A percentile compares a stretch with the other conserved stretches of the same genome.
phyloP scores from a whole-genome alignment of 345 rosid species.

The Dimocarpus longan region DNA sequence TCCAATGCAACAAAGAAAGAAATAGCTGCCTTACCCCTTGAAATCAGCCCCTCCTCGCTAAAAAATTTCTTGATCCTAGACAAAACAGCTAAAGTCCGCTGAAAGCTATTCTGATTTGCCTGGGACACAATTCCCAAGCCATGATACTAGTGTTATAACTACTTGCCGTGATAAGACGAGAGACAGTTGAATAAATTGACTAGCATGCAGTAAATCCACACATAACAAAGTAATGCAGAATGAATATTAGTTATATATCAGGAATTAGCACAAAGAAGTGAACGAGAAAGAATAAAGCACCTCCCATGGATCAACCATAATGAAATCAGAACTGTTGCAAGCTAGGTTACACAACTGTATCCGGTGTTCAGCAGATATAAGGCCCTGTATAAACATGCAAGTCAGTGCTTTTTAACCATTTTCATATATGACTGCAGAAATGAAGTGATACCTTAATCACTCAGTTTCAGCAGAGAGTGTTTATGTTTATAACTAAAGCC shows the following conservation, averaged over 20 bases:
- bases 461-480: background rate
- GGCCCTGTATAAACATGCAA: slow-evolving; percentile 52
- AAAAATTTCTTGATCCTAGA: slow-evolving; percentile 60
- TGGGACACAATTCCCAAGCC: slow-evolving; percentile 30
- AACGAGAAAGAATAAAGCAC: slow-evolving; percentile 32
- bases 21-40: slow-evolving; percentile 44
- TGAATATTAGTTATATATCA: background rate
- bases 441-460: background rate
- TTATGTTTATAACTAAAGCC: background rate
- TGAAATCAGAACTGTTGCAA: slow-evolving; percentile 70
- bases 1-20: background rate
- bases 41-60: slow-evolving; percentile 28
- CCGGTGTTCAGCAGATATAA: slow-evolving; percentile 73
- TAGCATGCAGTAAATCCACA: background rate
- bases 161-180: background rate
- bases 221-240: background rate
- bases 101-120: slow-evolving; percentile 77
- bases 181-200: background rate
- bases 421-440: slow-evolving; percentile 6
- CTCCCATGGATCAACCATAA: slow-evolving; percentile 99
- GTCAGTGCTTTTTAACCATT: slow-evolving; percentile 5
- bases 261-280: slow-evolving; percentile 14
- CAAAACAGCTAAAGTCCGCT: slow-evolving; percentile 63
- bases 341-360: slow-evolving; percentile 69
- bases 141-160: background rate